Base-by-base conservation (phyloP, 2,329 filamentous ascomycete genomes). In the Fusarium sp. region DNA sequence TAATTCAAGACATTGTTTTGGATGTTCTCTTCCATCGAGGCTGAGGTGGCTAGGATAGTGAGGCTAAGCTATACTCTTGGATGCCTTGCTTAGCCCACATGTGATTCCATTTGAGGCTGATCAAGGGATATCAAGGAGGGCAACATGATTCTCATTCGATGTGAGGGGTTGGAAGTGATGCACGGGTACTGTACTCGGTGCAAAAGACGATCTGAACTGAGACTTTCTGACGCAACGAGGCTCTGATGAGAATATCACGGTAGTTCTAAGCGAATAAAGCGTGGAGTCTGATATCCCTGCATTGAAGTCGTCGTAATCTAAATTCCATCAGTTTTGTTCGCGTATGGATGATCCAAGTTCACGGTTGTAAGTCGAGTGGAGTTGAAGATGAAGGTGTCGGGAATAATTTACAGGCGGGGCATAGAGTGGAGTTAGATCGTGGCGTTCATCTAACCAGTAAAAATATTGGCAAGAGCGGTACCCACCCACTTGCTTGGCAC, bases 71-170 rank as follows among this genome's bases (percentile, higher is more conserved):
- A 24, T 42, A 37, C 13, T 22, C 22, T 32, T 52, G 40, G 34
- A 27, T 70, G 20, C 40, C 32, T 51, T 51, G 27, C 49, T 29
- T 67, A 49, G 41, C 20, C 62, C 52, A 20, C 9, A 24, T 42
- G 18, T 42, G 10, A 22, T 47, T 48, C 51, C 27, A 37, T 32
- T 32, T 7, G 37, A 34, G 27, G 55, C 20, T 18, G 34, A 16
- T 14, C 24, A 37, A 37, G 20, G 55, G 16, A 42, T 40, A 22
- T 40, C 41, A 56, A 32, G 54, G 65, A 57, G 63, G 51, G 55
- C 63, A 55, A 25, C 40, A 52, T 71, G 68, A 55, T 71, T 61
- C 22, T 70, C 64, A 55, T 69, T 61, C 22, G 54, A 46, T 47
- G 41, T 46, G 55, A 65, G 48, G 29, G 40, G 64, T 41, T 48